phyloP scores from a whole-genome alignment of 345 rosid genomes.

The Linum usitatissimum region DNA sequence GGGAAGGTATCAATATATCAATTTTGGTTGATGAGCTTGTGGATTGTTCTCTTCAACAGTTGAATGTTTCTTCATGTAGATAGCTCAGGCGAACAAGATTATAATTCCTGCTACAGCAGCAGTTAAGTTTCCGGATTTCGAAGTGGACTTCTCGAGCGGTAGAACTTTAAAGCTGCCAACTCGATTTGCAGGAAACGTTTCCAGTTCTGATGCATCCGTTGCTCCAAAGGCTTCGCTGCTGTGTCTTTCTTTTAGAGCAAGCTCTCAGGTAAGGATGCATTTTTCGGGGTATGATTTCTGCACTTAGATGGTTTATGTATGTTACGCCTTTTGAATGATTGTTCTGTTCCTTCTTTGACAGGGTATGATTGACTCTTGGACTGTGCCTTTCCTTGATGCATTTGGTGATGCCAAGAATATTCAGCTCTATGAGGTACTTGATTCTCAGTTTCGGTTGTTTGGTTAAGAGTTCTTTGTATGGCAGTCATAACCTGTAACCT shows the following conservation, averaged over 20 bases:
- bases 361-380: slow-evolving; percentile 86
- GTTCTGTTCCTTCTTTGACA: slow-evolving; percentile 19
- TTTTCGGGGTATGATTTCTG: background rate
- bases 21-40: too few relatives aligned
- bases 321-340: background rate
- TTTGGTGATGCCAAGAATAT: slow-evolving; percentile 45
- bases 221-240: slow-evolving; percentile 50
- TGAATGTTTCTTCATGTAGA: slow-evolving; percentile 29
- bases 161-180: slow-evolving; percentile 50
- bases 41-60: background rate
- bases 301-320: background rate
- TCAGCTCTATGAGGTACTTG: slow-evolving; percentile 65
- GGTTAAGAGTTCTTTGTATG: background rate
- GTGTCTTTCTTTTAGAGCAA: slow-evolving; percentile 74
- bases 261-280: slow-evolving; percentile 50
- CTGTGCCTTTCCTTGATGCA: slow-evolving; percentile 49
- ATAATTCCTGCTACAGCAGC: slow-evolving; percentile 57
- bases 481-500: background rate
- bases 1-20: slow-evolving; percentile 59
- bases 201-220: slow-evolving; percentile 18
- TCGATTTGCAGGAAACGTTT: slow-evolving; percentile 21
- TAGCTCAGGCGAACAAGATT: slow-evolving; percentile 57
- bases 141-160: slow-evolving; percentile 44
- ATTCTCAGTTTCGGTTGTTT: slow-evolving; percentile 4
- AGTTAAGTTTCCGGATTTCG: slow-evolving; percentile 53